A percentile compares a stretch with the other conserved stretches of the same genome.
Conservation (phyloP, 163 green algal species). For the Scenedesmus sp. region DNA sequence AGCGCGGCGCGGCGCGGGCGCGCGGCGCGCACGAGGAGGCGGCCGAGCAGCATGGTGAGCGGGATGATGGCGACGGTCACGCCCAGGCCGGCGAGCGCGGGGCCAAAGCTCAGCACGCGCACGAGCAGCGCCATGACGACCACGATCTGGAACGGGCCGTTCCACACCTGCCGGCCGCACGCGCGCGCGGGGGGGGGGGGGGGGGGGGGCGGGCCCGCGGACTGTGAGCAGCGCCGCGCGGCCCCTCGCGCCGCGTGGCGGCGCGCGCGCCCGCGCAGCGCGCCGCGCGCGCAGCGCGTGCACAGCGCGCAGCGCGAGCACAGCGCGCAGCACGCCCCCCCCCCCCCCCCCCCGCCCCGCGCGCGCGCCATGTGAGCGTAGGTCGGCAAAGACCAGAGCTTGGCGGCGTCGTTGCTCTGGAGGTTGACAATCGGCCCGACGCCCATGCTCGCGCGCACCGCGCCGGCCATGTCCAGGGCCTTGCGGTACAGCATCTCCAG, state of each 20-base stretch:
- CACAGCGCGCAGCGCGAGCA: no score
- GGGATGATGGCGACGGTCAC: slow-evolving; percentile 85
- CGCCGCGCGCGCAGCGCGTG: no score
- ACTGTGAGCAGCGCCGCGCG: no score
- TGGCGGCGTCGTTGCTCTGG: slow-evolving; percentile 88
- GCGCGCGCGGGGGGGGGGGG: no score
- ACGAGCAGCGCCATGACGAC: slow-evolving; percentile 79
- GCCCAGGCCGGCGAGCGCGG: slow-evolving; percentile 72
- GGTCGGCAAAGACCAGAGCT: slow-evolving; percentile 83
- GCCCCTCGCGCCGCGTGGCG: no score
- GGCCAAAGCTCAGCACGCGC: slow-evolving; percentile 59
- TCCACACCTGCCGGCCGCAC: no score
- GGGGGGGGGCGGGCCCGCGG: no score
- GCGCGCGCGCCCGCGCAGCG: no score
- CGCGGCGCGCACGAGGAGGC: no score
- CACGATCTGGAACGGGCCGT: slow-evolving; percentile 68
- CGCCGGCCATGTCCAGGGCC: slow-evolving; percentile 64
- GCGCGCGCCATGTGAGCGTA: slow-evolving; percentile 85
- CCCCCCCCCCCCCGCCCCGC: neutral
- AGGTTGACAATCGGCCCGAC: slow-evolving; percentile 85
- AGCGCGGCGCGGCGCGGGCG: no score
- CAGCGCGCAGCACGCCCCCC: neutral
- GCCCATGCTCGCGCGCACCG: slow-evolving; percentile 54
- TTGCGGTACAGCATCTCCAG: slow-evolving; percentile 78
- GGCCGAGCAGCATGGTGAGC: slow-evolving; percentile 71